Evolutionary conservation across 140 eudicot species (phyloP), one percentile per base, ranked within the genome.

Genomic region (Cichorium intybus): DNA sequence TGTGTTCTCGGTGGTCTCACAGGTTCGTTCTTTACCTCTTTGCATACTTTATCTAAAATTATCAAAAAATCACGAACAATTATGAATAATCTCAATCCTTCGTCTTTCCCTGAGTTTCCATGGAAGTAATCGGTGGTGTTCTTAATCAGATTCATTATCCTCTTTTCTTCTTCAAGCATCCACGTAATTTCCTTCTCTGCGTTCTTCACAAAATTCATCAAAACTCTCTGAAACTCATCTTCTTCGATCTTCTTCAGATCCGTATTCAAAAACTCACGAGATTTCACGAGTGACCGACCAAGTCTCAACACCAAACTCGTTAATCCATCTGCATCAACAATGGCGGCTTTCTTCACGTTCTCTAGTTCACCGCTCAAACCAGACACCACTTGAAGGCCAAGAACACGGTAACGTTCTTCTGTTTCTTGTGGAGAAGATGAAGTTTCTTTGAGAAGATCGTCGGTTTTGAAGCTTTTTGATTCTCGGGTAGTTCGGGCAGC

Each of bases 121-220:
- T 93, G 99, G 72, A 88, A 93, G 56, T 93, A 93, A 80, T 89
- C 99, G 2, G 80, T 89, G 6, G 99, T 84, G 70, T 75, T 86
- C 75, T 84, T 93, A 48, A 93, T 90, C 62, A 93, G 63, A 46
- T 64, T 65, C 88, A 80, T 84, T 10, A 86, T 85, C 65, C 87
- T 70, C 76, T 86, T 93, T 75, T 89, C 99, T 65, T 93, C 99
- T 64, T 86, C 95, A 14, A 80, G 75, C 70, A 90, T 71, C 79
- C 78, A 68, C 73, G 21, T 65, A 16, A 89, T 71, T 46, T 86
- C 97, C 37, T 56, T 87, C 83, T 80, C 97, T 0, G 95, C 88
- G 41, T 70, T 79, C 78, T 74, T 77, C 69, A 93, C 90, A 58
- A 93, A 93, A 43, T 71, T 51, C 60, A 68, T 77, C 31, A 93